phyloP scores from a whole-genome alignment of 306 rosid species.

The Trifolium pratense region DNA sequence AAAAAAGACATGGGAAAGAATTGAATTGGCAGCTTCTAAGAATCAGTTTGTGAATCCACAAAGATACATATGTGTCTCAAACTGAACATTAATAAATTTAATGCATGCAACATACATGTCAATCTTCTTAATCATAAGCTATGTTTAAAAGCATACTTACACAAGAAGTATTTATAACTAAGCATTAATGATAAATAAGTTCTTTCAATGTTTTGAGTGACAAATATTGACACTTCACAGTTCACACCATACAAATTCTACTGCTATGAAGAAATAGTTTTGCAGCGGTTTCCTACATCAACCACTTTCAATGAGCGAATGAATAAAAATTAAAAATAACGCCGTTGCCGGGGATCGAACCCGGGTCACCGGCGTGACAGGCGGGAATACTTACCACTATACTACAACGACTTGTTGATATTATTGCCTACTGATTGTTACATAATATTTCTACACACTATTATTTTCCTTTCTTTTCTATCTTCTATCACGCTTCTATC shows the following conservation, averaged over 20 bases:
- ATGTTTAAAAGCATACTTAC: not conserved
- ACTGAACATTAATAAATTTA: constrained; percentile 34
- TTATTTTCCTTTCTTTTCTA: no score
- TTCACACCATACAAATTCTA: no score
- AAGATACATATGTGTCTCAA: constrained; percentile 51
- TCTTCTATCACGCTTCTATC: no score
- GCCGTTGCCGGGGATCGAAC: no score
- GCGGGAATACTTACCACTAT: no score
- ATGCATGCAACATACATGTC: not conserved
- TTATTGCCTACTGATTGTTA: no score
- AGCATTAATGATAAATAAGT: not conserved
- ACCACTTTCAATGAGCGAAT: no score
- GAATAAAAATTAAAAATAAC: no score
- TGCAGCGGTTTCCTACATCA: no score
- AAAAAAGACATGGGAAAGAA: constrained; percentile 62
- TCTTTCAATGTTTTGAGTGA: not conserved
- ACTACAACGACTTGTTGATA: no score
- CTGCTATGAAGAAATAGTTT: not conserved
- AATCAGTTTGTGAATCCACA: constrained; percentile 51
- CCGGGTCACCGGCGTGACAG: no score
- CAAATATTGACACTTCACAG: not conserved
- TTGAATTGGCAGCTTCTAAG: constrained; percentile 61
- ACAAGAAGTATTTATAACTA: not conserved
- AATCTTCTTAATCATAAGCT: not conserved
- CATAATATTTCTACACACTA: no score